Percentiles rank a stretch among this genome's conserved stretches.
Evolutionary conservation across 2,329 filamentous ascomycete species (phyloP).

Genomic region (Calonectria henricotiae): DNA sequence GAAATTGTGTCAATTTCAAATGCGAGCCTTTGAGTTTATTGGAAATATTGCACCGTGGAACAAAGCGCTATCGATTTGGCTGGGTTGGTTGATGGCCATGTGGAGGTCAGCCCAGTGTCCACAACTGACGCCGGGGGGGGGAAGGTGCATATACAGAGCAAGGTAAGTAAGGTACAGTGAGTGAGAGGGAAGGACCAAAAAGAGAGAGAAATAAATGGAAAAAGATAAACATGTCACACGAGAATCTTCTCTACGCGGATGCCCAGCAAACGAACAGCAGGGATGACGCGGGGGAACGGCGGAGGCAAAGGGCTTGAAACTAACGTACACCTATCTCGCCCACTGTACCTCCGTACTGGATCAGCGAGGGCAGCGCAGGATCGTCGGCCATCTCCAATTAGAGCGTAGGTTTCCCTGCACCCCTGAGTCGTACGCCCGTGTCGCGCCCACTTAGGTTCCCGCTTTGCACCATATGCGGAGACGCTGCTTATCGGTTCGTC

Average conservation of each 20-base stretch:
- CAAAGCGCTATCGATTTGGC: background rate
- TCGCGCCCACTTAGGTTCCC: conserved; percentile 45
- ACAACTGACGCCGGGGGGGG: background rate
- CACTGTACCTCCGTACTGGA: background rate
- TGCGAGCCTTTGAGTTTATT: conserved; percentile 23
- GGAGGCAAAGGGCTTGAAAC: background rate
- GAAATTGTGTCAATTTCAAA: conserved; percentile 23
- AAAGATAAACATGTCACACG: background rate
- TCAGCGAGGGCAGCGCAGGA: background rate
- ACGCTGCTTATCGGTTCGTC: conserved; percentile 42
- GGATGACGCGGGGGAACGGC: background rate
- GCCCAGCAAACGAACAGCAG: background rate
- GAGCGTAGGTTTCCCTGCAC: conserved; percentile 15
- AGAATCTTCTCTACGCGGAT: conserved; percentile 1
- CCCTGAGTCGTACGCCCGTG: conserved; percentile 25
- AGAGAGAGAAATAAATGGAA: too few relatives aligned
- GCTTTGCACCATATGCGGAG: conserved; percentile 38
- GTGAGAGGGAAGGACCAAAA: too few relatives aligned
- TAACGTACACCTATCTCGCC: background rate
- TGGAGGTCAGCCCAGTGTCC: conserved; percentile 3
- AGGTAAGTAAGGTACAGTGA: too few relatives aligned
- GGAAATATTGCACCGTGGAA: background rate
- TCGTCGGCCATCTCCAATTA: conserved; percentile 13
- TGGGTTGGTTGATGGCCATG: background rate
- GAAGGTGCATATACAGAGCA: too few relatives aligned